phyloP scores from a whole-genome alignment of 2,329 filamentous ascomycete genomes.

The Mariannaea sp. region DNA sequence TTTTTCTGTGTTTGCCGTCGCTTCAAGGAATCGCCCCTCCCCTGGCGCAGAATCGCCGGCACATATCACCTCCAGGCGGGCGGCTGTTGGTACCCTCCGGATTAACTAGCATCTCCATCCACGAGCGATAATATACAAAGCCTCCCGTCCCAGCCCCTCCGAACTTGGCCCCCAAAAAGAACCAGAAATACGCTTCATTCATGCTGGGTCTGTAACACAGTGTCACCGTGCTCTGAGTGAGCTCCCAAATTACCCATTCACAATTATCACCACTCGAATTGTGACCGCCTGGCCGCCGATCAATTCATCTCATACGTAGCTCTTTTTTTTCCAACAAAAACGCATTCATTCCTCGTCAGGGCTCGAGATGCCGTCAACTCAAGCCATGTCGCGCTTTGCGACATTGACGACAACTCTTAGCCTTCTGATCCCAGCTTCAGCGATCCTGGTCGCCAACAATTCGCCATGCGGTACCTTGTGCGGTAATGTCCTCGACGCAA shows the following conservation, averaged over 20 bases:
- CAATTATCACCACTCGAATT: background rate
- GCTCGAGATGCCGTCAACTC: background rate
- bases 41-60: constrained; percentile 1
- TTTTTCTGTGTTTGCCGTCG: background rate
- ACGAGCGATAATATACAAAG: background rate
- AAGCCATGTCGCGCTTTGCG: constrained; percentile 13
- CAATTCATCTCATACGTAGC: background rate
- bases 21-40: too few relatives aligned
- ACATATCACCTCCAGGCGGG: constrained; percentile 21
- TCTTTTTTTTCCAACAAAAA: too few relatives aligned
- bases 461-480: constrained; percentile 58
- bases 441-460: constrained; percentile 50
- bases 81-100: background rate
- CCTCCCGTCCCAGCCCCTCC: constrained; percentile 3
- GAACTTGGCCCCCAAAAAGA: constrained; percentile 17
- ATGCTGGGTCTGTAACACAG: constrained; percentile 27
- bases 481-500: constrained; percentile 57
- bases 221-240: background rate
- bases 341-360: too few relatives aligned
- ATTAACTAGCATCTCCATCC: background rate
- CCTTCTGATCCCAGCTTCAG: constrained; percentile 25
- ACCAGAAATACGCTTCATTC: background rate
- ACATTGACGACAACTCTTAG: constrained; percentile 26
- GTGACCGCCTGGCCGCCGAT: background rate
- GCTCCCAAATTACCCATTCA: constrained; percentile 3